A percentile compares a stretch with the other conserved stretches of the same genome.
phyloP scores from a whole-genome alignment of 345 rosid species.

The Clausena lansium region DNA sequence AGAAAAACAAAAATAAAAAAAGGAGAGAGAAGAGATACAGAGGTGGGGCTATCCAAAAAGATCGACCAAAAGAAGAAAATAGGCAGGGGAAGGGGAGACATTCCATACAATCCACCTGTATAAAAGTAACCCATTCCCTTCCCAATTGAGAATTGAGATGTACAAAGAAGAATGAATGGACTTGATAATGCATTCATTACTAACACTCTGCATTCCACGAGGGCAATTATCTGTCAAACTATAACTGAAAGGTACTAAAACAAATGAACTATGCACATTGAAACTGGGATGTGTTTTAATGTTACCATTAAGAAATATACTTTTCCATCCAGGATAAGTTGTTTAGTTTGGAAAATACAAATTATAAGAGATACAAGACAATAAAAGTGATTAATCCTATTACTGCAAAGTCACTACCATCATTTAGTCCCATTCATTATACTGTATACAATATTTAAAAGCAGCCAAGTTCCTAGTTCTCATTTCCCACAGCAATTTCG shows the following conservation, averaged over 20 bases:
- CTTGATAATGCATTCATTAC: constrained; percentile 10
- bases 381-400: background rate
- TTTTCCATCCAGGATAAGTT: background rate
- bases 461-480: constrained; percentile 10
- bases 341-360: background rate
- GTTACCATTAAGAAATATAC: background rate
- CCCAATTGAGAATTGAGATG: background rate
- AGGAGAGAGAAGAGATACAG: background rate
- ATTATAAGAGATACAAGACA: background rate
- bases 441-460: background rate
- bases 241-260: background rate
- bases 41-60: background rate
- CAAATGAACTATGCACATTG: background rate
- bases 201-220: background rate
- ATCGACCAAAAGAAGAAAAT: background rate
- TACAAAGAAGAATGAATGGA: background rate
- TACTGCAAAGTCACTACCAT: background rate
- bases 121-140: background rate
- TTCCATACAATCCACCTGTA: background rate
- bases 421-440: background rate
- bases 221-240: background rate
- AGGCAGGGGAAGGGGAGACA: background rate
- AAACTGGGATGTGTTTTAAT: background rate
- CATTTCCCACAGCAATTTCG: constrained; percentile 9
- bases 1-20: no score